Base-by-base conservation (phyloP, 768 basidiomycete genomes). In the Rhodotorula graminis region DNA sequence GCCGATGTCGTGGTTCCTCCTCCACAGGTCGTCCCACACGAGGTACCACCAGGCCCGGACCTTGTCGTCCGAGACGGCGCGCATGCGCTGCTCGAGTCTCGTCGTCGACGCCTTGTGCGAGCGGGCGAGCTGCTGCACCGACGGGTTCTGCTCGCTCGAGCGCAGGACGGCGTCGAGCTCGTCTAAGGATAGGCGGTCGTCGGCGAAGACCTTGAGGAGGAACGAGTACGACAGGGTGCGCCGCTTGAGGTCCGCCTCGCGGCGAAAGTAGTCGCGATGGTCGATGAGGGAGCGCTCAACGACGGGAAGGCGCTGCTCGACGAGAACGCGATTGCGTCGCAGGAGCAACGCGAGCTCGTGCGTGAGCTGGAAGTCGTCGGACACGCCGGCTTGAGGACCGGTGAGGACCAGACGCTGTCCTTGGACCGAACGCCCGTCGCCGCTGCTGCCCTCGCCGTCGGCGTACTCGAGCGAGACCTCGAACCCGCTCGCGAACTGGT, bases 21-120 rank as follows among this genome's bases (percentile, higher is more conserved):
- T 50, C 72, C 89, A 75, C 62, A 90, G 29, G 47, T 76, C 77
- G 62, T 77, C 89, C 88, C 88, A 91, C 74, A 89, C 87, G 21
- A 90, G 83, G 76, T 88, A 90, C 90, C 90, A 92, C 88, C 89
- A 90, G 7, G 86, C 85, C 8, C 85, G 81, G 2, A 86, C 79
- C 73, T 84, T 82, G 3, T 85, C 84, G 16, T 76, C 74, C 2
- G 86, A 82, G 46, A 89, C 87, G 29, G 82, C 82, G 18, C 80
- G 72, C 67, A 87, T 82, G 50, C 90, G 84, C 46, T 85, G 83
- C 78, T 88, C 86, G 1, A 87, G 83, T 31, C 83, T 82, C 65
- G 77, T 79, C 58, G 90, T 84, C 0, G 84, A 82, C 23, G 77
- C 80, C 68, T 84, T 82, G 77, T 84, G 85, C 11, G 80, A 79